Conservation (phyloP, 306 rosid genomes). For the Acacia confusa region DNA sequence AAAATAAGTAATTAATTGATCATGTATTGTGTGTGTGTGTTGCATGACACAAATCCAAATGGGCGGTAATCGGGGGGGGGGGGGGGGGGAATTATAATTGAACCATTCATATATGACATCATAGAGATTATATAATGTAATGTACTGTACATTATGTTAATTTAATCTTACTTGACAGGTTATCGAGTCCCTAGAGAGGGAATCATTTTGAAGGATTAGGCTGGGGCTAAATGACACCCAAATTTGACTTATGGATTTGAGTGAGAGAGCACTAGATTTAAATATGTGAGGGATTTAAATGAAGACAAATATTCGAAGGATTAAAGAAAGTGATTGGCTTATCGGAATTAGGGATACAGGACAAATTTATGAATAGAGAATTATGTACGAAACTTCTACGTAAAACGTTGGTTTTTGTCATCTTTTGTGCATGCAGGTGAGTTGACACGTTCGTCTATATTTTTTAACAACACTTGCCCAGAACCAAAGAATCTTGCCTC, state of each 20-base stretch:
- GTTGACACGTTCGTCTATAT: constrained; percentile 28
- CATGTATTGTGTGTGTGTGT: neutral
- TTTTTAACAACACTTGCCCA: constrained; percentile 22
- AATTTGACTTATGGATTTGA: constrained; percentile 47
- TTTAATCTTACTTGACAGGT: constrained; percentile 14
- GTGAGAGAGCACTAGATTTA: neutral
- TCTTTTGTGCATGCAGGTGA: constrained; percentile 16
- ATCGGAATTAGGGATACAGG: constrained; percentile 3
- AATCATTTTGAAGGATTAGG: constrained; percentile 55
- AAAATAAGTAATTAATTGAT: too few species aligned
- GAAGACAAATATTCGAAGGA: constrained; percentile 58
- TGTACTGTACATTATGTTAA: neutral
- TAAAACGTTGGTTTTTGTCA: constrained; percentile 25
- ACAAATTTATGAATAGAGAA: constrained; percentile 30
- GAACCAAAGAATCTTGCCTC: constrained; percentile 36
- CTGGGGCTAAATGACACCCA: constrained; percentile 46
- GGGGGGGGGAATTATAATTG: too few species aligned
- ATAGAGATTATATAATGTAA: constrained; percentile 12
- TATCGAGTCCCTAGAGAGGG: constrained; percentile 48
- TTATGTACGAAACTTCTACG: constrained; percentile 20
- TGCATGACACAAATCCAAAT: neutral
- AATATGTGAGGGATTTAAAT: constrained; percentile 18
- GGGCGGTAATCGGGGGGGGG: too few species aligned
- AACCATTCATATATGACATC: constrained; percentile 30
- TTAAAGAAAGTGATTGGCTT: constrained; percentile 30